phyloP scores from a whole-genome alignment of 495 filamentous ascomycete species.

The Halenospora varia region DNA sequence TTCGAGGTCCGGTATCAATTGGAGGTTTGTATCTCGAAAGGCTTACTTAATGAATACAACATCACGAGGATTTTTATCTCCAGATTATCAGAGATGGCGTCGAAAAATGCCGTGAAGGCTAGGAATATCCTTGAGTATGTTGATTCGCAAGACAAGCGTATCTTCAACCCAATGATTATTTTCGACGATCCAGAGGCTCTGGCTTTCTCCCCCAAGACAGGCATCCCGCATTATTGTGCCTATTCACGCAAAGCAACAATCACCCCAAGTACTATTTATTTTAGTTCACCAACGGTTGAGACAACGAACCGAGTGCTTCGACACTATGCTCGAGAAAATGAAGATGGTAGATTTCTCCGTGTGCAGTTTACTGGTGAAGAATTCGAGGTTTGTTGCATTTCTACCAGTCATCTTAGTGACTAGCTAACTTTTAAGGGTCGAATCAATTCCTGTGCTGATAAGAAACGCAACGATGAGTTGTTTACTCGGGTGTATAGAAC shows the following conservation, averaged over 20 bases:
- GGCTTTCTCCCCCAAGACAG: constrained; percentile 42
- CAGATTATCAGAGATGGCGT: constrained; percentile 47
- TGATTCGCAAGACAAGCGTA: constrained; percentile 50
- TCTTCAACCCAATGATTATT: constrained; percentile 71
- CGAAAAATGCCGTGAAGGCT: constrained; percentile 34
- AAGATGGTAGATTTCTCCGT: constrained; percentile 78
- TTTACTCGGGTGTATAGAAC: constrained; percentile 70
- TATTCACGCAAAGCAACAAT: constrained; percentile 70
- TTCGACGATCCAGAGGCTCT: constrained; percentile 50
- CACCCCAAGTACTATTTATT: constrained; percentile 80
- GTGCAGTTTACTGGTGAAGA: constrained; percentile 89
- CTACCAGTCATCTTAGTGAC: background rate
- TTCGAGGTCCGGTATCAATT: constrained; percentile 85
- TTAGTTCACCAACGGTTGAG: constrained; percentile 72
- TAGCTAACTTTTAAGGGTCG: constrained; percentile 38
- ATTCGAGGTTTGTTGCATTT: constrained; percentile 35
- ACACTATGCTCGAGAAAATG: constrained; percentile 53
- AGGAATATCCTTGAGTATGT: constrained; percentile 58
- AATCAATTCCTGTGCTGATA: constrained; percentile 49
- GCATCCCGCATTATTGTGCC: constrained; percentile 67
- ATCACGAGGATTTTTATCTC: constrained; percentile 61
- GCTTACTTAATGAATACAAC: constrained; percentile 73
- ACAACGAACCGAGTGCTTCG: constrained; percentile 85
- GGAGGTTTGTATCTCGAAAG: constrained; percentile 83
- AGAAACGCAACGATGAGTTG: constrained; percentile 60